A percentile compares a stretch with the other conserved stretches of the same genome.
Conservation (phyloP, 371 early-diverging fungal genomes). For the Apophysomyces sp. region DNA sequence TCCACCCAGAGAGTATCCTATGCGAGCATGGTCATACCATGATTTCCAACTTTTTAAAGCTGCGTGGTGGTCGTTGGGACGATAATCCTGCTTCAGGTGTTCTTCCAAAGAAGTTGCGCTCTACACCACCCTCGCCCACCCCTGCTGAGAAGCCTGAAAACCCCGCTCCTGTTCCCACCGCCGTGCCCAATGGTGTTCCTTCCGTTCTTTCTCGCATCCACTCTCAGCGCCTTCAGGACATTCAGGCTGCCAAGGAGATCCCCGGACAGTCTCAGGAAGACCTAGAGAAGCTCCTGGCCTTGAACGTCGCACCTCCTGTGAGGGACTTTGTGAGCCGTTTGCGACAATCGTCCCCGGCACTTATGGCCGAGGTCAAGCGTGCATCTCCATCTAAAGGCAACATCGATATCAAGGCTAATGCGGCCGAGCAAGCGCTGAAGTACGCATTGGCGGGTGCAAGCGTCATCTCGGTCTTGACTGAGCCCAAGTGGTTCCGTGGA, state of each 20-base stretch:
- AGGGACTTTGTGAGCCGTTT: slow-evolving; percentile 80
- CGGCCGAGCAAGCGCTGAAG: slow-evolving; percentile 79
- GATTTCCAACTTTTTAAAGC: slow-evolving; percentile 84
- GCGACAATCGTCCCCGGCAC: slow-evolving; percentile 56
- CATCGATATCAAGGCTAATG: slow-evolving; percentile 80
- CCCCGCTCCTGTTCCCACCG: slow-evolving; percentile 13
- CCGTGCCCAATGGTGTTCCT: slow-evolving; percentile 25
- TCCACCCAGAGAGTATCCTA: slow-evolving; percentile 95
- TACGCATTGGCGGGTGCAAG: slow-evolving; percentile 91
- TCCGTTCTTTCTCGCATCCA: slow-evolving; percentile 72
- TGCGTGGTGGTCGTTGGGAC: slow-evolving; percentile 87
- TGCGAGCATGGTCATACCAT: slow-evolving; percentile 86
- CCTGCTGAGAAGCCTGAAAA: slow-evolving; percentile 40
- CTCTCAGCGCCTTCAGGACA: slow-evolving; percentile 78
- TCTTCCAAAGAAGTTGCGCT: slow-evolving; percentile 22
- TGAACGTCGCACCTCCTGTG: slow-evolving; percentile 75
- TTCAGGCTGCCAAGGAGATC: slow-evolving; percentile 61
- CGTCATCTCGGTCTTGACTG: slow-evolving; percentile 95
- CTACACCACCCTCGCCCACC: slow-evolving; percentile 3
- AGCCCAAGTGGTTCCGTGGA: slow-evolving; percentile 98
- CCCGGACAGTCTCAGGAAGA: slow-evolving; percentile 77
- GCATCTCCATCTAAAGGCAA: slow-evolving; percentile 96
- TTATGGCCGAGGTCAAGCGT: slow-evolving; percentile 96
- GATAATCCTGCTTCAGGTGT: slow-evolving; percentile 62
- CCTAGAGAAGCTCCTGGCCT: slow-evolving; percentile 65